phyloP scores from a whole-genome alignment of 352 stramenopile species.

The Phytophthora cryptogea region DNA sequence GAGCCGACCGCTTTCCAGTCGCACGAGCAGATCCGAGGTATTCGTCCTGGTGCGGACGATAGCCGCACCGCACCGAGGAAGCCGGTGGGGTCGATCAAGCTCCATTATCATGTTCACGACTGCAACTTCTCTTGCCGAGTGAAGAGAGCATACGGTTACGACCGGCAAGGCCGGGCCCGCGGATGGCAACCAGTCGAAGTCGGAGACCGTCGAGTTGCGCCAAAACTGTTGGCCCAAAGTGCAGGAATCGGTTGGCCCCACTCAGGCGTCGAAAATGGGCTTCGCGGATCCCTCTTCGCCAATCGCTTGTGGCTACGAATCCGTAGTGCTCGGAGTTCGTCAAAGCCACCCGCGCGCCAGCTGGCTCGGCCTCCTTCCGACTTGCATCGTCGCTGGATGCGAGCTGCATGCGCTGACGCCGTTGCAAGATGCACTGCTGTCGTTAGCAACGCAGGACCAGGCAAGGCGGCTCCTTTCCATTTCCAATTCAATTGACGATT shows the following conservation, averaged over 20 bases:
- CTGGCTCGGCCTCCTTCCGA: background rate
- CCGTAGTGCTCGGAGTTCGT: background rate
- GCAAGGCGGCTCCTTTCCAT: constrained; percentile 6
- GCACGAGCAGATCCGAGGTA: constrained; percentile 11
- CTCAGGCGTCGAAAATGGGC: background rate
- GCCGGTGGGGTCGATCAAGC: constrained; percentile 2
- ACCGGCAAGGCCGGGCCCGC: constrained; percentile 4
- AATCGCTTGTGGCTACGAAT: background rate
- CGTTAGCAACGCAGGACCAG: constrained; percentile 20
- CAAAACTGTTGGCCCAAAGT: too few species aligned
- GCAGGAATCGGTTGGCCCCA: background rate
- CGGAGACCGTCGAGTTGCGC: constrained; percentile 7
- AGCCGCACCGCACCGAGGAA: constrained; percentile 6
- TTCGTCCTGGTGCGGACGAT: constrained; percentile 9
- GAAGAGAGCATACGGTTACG: constrained; percentile 27
- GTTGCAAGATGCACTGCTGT: constrained; percentile 3
- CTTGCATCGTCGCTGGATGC: background rate
- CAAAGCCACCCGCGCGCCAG: constrained; percentile 13
- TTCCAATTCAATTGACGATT: constrained; percentile 8
- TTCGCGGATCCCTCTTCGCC: background rate
- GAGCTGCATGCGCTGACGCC: background rate
- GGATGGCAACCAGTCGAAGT: constrained; percentile 1
- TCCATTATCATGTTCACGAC: constrained; percentile 13
- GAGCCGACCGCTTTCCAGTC: constrained; percentile 12
- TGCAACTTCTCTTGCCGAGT: constrained; percentile 18